A percentile compares a stretch with the other conserved stretches of the same genome.
These are phyloP conservation scores for Didymella exigua DNA, from an alignment of 2,329 filamentous ascomycete genomes.

Conservation along the genomic window DNA sequence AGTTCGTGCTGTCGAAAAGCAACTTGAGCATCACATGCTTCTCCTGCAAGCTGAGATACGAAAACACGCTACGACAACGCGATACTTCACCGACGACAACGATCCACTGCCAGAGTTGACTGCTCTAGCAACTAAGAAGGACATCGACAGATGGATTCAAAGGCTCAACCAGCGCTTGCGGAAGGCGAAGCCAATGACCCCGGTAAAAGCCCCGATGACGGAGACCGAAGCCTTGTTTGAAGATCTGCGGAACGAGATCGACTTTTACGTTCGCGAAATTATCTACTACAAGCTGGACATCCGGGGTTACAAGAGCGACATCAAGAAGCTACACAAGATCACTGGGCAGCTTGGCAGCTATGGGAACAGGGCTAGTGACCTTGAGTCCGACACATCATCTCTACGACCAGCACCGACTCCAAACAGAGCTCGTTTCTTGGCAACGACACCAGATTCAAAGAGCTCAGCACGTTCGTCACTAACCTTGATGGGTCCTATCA, in stretches of 20 bases:
- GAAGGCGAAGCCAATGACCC: slow-evolving; percentile 26
- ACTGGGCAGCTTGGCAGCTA: slow-evolving; percentile 32
- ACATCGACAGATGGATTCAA: slow-evolving; percentile 45
- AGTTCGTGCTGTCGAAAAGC: slow-evolving; percentile 37
- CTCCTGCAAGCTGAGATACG: slow-evolving; percentile 51
- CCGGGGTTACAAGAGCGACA: slow-evolving; percentile 52
- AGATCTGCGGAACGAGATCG: slow-evolving; percentile 48
- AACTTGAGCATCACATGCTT: slow-evolving; percentile 49
- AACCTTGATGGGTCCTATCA: slow-evolving; percentile 5
- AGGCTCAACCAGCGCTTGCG: slow-evolving; percentile 42
- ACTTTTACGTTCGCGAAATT: slow-evolving; percentile 55
- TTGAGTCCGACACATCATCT: slow-evolving; percentile 39
- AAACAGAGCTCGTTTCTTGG: slow-evolving; percentile 23
- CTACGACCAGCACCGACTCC: slow-evolving; percentile 34
- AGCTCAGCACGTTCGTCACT: slow-evolving; percentile 13
- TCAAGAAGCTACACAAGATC: slow-evolving; percentile 43
- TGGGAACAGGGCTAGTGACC: slow-evolving; percentile 31
- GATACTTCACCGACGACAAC: slow-evolving; percentile 26
- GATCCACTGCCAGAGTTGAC: slow-evolving; percentile 38
- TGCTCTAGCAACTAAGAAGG: slow-evolving; percentile 37
- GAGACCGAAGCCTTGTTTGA: slow-evolving; percentile 27
- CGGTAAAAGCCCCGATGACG: background rate
- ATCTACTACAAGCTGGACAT: slow-evolving; percentile 57
- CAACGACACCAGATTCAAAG: slow-evolving; percentile 27
- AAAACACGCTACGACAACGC: slow-evolving; percentile 41